A percentile compares a stretch with the other conserved stretches of the same genome.
Conservation (phyloP, 495 filamentous ascomycete species). For the Xylaria sp. region DNA sequence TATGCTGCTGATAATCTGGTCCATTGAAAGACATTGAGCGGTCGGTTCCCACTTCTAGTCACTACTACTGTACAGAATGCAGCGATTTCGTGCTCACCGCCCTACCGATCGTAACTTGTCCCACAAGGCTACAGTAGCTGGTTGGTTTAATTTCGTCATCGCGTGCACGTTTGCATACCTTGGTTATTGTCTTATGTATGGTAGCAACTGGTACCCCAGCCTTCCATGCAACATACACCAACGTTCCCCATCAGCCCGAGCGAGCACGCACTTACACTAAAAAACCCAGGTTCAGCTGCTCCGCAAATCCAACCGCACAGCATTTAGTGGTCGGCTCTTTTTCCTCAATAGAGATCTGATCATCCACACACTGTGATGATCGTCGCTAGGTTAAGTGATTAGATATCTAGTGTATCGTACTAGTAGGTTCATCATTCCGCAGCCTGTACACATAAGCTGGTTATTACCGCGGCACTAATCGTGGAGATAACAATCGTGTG, state of each 20-base stretch:
- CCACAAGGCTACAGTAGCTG: constrained; percentile 1
- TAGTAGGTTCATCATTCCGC: neutral
- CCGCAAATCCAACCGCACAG: neutral
- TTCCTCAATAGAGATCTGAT: constrained; percentile 9
- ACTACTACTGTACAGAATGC: neutral
- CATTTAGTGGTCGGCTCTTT: constrained; percentile 2
- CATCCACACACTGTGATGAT: neutral
- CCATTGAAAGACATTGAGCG: neutral
- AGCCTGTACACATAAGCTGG: neutral
- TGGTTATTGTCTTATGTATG: neutral
- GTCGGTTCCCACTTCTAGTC: neutral
- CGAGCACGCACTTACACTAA: too few species aligned
- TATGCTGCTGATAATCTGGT: neutral
- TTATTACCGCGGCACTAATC: too few species aligned
- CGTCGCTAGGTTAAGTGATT: neutral
- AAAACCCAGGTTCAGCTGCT: constrained; percentile 1
- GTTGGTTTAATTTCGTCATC: constrained; percentile 15
- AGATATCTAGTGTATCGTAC: neutral
- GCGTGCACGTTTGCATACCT: neutral
- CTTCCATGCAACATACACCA: neutral
- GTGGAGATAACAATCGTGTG: neutral
- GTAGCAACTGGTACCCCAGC: constrained; percentile 5
- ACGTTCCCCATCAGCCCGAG: constrained; percentile 10
- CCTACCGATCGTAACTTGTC: constrained; percentile 7
- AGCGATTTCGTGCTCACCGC: constrained; percentile 2